Base-by-base conservation (phyloP, 1,139 yeast genomes). In the Saccharomyces hybrid region DNA sequence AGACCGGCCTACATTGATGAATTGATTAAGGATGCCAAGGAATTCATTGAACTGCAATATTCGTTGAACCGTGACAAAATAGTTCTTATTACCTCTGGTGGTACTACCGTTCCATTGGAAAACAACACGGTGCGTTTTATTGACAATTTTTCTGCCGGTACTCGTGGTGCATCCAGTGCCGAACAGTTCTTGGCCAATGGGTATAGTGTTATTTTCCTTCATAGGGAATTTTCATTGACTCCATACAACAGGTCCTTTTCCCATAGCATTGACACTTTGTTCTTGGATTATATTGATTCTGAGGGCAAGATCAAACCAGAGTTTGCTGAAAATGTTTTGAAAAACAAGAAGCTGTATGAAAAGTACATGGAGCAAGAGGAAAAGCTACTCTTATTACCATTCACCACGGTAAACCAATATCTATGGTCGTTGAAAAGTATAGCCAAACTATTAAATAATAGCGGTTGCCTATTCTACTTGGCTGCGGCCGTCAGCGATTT, bases 401-500 rank as follows among this genome's bases (percentile, higher is more conserved):
- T 87, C 73, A 91, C 98, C 19, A 95, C 98, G 0, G 97, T 93
- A 14, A 90, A 88, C 70, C 98, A 95, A 69, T 93, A 93, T 66
- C 74, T 93, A 57, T 91, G 87, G 75, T 88, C 97, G 0, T 76
- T 95, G 61, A 82, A 84, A 61, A 73, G 81, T 48, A 76, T 88
- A 12, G 87, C 96, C 0, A 78, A 79, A 58, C 74, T 78, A 52
- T 70, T 93, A 63, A 78, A 82, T 50, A 70, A 73, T 2, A 73
- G 82, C 51, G 82, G 81, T 3, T 88, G 89, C 0, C 69, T 93
- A 50, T 88, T 93, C 66, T 95, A 86, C 71, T 76, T 93, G 58
- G 99, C 99, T 0, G 99, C 99, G 3, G 99, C 99, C 0, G 99
- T 93, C 0, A 88, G 96, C 4, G 99, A 93, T 70, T 93, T 95